Base-by-base conservation (phyloP, 305 asterid species). In the Plantago coronopus region DNA sequence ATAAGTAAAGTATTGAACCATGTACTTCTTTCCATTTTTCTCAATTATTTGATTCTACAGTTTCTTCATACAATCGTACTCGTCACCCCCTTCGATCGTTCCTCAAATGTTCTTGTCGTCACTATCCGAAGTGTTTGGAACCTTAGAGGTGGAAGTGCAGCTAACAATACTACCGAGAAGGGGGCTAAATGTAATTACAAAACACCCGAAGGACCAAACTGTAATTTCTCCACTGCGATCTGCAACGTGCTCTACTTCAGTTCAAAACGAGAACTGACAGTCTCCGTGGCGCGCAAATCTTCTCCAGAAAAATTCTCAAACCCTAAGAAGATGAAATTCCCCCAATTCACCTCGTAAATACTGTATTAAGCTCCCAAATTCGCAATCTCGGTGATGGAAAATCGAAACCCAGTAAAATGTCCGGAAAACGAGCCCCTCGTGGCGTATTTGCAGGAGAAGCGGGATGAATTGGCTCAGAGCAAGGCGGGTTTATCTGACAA, bases 401-500 rank as follows among this genome's bases (percentile, higher is more conserved):
- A 54, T 23, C 76, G 57, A 40, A 74, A 62, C 54, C 67, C 64
- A 79, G 76, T 73, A 42, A 71, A 50, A n/a, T 91, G 95, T 63
- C 73, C 81, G 34, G 94, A 78, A 60, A 91, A 91, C 75, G 87
- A 81, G 64, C 85, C 64, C 25, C 66, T 91, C 46, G 95, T 90
- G 29, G 88, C 72, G 19, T 83, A 72, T 69, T 34, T 91, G 81
- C 64, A 78, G 80, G 73, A 61, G 64, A 88, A 81, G 79, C 75
- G 89, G 74, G 76, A 77, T 66, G 96, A 88, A 70, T 37, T 84
- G 68, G 89, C 88, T 48, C 63, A 77, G 82, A 72, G 76, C 50
- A 69, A 84, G 43, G 80, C 85, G 73, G 95, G 95, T 20, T 76
- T 88, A 58, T 86, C 95, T 0, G 95, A 88, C 6, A 91, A 88